Conservation (phyloP, 768 basidiomycete species). For the Strobilomyces echinocephalus region DNA sequence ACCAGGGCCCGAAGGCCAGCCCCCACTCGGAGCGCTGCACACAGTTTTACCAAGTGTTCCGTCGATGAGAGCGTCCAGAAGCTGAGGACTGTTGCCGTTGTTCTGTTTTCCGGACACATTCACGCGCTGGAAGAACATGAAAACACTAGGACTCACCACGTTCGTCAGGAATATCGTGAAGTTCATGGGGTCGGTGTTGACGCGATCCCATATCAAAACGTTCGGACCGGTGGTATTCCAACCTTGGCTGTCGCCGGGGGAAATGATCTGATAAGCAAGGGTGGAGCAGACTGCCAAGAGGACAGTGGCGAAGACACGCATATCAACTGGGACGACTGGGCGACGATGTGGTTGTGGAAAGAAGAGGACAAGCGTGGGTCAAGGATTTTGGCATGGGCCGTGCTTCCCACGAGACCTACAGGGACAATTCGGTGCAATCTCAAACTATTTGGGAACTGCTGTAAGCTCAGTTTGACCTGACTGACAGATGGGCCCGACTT, state of each 20-base stretch:
- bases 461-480: background rate
- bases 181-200: conserved; percentile 59
- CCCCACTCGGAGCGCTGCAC: conserved; percentile 53
- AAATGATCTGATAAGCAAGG: conserved; percentile 58
- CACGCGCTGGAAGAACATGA: background rate
- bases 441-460: too few relatives aligned
- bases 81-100: conserved; percentile 33
- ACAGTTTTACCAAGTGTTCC: conserved; percentile 37
- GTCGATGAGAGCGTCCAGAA: conserved; percentile 53
- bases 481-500: background rate
- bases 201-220: conserved; percentile 58
- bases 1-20: conserved; percentile 57
- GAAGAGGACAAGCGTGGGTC: background rate
- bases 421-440: too few relatives aligned
- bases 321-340: conserved; percentile 20
- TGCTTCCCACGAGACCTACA: conserved; percentile 22
- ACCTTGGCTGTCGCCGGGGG: conserved; percentile 40
- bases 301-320: conserved; percentile 41
- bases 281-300: conserved; percentile 52
- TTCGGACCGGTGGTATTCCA: conserved; percentile 58
- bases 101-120: conserved; percentile 29
- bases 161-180: conserved; percentile 70
- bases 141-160: conserved; percentile 36
- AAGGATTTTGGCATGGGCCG: background rate
- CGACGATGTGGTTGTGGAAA: background rate